phyloP scores from a whole-genome alignment of 331 rosid species.

The Quercus tomentella region DNA sequence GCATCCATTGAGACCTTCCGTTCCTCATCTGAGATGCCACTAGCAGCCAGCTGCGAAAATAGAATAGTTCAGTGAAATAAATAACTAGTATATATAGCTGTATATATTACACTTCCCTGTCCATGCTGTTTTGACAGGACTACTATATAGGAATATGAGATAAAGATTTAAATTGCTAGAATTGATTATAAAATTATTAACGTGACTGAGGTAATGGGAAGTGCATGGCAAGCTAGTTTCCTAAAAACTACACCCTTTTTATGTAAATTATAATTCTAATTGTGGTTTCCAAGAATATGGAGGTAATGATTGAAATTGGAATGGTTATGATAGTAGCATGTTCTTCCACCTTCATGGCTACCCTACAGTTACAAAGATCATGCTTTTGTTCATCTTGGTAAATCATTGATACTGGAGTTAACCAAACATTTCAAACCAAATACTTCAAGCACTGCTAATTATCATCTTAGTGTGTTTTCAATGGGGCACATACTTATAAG shows the following conservation, averaged over 20 bases:
- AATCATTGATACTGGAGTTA: neutral
- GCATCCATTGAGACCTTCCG: slow-evolving; percentile 74
- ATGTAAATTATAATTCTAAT: neutral
- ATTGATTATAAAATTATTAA: neutral
- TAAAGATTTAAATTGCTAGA: neutral
- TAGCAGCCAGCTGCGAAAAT: slow-evolving; percentile 64
- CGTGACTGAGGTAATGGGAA: neutral
- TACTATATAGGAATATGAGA: neutral
- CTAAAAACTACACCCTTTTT: neutral
- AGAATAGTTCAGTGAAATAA: slow-evolving; percentile 1
- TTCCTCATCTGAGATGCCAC: slow-evolving; percentile 74
- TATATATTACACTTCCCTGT: neutral
- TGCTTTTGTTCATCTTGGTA: neutral
- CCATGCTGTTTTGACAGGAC: neutral
- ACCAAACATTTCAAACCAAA: neutral
- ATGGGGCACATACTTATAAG: too few species aligned
- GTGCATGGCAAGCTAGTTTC: neutral
- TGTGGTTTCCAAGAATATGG: neutral
- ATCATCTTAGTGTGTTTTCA: too few species aligned
- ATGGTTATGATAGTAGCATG: neutral
- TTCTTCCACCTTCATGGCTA: neutral
- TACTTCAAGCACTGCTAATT: too few species aligned
- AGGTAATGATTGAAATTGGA: neutral
- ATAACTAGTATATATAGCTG: neutral
- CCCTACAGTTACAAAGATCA: neutral